Evolutionary conservation across 1,284 basidiomycete genomes (phyloP).

Genomic region (Grifola frondosa): DNA sequence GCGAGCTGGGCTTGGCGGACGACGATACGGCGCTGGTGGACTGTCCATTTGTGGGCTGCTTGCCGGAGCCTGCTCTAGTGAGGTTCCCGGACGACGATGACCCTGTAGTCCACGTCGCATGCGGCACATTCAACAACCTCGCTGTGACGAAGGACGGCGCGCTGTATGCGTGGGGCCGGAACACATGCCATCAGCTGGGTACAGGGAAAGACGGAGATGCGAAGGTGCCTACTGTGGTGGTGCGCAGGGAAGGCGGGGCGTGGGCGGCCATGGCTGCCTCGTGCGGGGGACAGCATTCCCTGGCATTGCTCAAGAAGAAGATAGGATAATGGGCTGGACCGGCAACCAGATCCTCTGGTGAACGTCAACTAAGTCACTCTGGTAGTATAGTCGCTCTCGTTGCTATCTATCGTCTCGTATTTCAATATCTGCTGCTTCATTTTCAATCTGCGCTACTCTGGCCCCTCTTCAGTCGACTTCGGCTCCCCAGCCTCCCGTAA

Average conservation of each 20-base stretch:
- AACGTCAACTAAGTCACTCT: too few relatives aligned
- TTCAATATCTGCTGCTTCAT: too few relatives aligned
- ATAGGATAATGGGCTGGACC: too few relatives aligned
- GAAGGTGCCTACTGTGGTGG: slow-evolving; percentile 55
- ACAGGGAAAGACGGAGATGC: slow-evolving; percentile 58
- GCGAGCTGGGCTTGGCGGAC: slow-evolving; percentile 73
- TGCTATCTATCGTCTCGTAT: too few relatives aligned
- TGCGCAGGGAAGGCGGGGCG: slow-evolving; percentile 60
- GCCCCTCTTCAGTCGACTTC: too few relatives aligned
- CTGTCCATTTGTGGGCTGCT: slow-evolving; percentile 49
- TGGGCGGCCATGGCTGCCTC: slow-evolving; percentile 59
- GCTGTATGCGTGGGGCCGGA: slow-evolving; percentile 85
- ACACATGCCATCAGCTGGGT: slow-evolving; percentile 69
- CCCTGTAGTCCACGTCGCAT: slow-evolving; percentile 72
- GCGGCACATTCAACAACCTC: slow-evolving; percentile 79
- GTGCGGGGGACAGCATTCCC: slow-evolving; percentile 69
- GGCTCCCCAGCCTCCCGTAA: too few relatives aligned
- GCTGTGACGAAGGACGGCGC: slow-evolving; percentile 77
- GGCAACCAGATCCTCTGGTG: too few relatives aligned
- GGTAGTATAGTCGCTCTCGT: too few relatives aligned
- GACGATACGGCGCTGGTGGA: slow-evolving; percentile 58
- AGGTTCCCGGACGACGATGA: slow-evolving; percentile 60
- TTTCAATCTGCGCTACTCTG: too few relatives aligned
- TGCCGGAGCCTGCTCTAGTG: slow-evolving; percentile 61
- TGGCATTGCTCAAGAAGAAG: slow-evolving; percentile 65